Evolutionary conservation across 129 eudicot genomes (phyloP).

Genomic region (Apium graveolens): DNA sequence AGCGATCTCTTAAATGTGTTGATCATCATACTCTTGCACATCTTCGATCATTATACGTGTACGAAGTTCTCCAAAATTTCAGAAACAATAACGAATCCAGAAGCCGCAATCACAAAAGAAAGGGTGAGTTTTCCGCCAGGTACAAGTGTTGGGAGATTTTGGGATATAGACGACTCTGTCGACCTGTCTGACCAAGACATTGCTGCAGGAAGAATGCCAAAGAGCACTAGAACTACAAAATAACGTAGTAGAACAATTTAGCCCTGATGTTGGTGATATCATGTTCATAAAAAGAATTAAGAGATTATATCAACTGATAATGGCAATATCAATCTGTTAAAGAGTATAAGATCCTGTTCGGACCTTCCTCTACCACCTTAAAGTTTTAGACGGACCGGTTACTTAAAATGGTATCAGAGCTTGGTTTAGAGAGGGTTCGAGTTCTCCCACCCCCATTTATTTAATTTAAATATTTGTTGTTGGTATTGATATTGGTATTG

Average conservation of each 20-base stretch:
- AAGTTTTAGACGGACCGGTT: too few species aligned
- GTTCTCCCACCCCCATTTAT: too few species aligned
- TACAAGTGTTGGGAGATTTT: conserved; percentile 50
- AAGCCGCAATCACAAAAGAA: conserved; percentile 75
- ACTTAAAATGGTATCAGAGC: too few species aligned
- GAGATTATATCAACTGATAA: not conserved
- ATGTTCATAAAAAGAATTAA: not conserved
- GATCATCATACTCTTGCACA: not conserved
- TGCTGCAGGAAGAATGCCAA: conserved; percentile 93
- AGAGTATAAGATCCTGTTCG: too few species aligned
- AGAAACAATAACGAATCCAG: conserved; percentile 61
- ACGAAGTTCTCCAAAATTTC: conserved; percentile 55
- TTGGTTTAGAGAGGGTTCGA: too few species aligned
- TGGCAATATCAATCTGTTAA: not conserved
- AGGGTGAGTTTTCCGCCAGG: conserved; percentile 88
- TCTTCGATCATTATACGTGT: conserved; percentile 17
- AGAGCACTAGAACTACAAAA: conserved; percentile 74
- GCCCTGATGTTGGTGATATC: not conserved
- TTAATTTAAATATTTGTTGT: too few species aligned
- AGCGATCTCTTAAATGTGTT: not conserved
- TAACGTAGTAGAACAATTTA: not conserved
- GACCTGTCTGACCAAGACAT: conserved; percentile 95
- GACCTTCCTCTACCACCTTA: too few species aligned
- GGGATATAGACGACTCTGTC: conserved; percentile 26
- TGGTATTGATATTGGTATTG: too few species aligned